Evolutionary conservation across 331 rosid species (phyloP).

Genomic region (Pyrus hybrid): DNA sequence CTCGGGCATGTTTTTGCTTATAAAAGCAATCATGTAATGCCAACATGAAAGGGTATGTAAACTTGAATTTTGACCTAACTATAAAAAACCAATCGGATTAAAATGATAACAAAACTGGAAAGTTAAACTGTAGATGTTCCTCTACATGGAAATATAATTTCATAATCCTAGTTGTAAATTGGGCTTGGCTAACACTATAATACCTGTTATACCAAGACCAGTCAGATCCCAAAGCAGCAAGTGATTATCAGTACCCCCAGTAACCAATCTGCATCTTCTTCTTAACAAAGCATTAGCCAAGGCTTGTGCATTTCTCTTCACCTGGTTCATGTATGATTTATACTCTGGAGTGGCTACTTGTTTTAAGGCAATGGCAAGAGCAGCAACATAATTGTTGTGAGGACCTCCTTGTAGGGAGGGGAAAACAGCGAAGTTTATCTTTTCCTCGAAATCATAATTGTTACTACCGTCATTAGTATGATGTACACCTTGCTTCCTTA

Average conservation of each 20-base stretch:
- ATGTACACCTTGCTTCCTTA: constrained; percentile 39
- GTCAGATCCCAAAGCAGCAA: constrained; percentile 80
- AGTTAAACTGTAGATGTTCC: neutral
- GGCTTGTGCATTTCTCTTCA: constrained; percentile 78
- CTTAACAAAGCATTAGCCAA: constrained; percentile 58
- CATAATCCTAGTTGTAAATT: neutral
- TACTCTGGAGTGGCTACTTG: constrained; percentile 72
- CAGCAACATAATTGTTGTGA: constrained; percentile 71
- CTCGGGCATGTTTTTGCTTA: constrained; percentile 3
- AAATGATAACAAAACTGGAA: neutral
- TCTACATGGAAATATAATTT: neutral
- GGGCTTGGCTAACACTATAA: neutral
- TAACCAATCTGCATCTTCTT: constrained; percentile 72
- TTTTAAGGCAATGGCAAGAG: constrained; percentile 76
- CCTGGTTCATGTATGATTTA: constrained; percentile 64
- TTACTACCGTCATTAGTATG: constrained; percentile 28
- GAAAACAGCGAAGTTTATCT: constrained; percentile 65
- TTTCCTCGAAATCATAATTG: constrained; percentile 62
- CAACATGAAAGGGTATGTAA: neutral
- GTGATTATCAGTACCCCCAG: constrained; percentile 83
- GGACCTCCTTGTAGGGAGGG: constrained; percentile 87
- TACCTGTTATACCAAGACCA: constrained; percentile 61
- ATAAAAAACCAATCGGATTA: neutral
- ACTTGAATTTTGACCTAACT: neutral
- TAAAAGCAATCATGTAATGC: neutral